Percentiles rank a stretch among this genome's conserved stretches.
Conservation (phyloP, 352 stramenopile genomes). For the Phytopythium litorale region DNA sequence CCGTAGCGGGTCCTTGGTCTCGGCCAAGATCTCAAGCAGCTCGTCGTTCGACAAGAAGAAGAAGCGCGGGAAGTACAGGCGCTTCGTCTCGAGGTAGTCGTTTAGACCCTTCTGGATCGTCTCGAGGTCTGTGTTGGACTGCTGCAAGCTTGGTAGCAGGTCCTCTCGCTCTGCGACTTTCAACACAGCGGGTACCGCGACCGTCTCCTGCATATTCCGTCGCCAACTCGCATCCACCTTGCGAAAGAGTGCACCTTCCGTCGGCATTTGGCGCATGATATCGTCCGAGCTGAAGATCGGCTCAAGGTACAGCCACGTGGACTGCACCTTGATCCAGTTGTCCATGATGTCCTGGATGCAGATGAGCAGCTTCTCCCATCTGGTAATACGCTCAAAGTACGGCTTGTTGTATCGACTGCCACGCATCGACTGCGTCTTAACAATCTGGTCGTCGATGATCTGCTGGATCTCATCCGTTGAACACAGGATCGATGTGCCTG, state of each 20-base stretch:
- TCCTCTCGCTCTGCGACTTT: constrained; percentile 75
- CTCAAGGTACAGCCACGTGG: constrained; percentile 92
- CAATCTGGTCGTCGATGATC: constrained; percentile 94
- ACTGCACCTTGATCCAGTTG: constrained; percentile 94
- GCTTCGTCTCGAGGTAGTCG: constrained; percentile 90
- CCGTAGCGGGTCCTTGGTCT: constrained; percentile 91
- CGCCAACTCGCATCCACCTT: constrained; percentile 88
- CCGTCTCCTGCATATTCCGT: constrained; percentile 85
- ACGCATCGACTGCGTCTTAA: constrained; percentile 95
- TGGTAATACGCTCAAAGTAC: constrained; percentile 84
- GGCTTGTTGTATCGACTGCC: constrained; percentile 92
- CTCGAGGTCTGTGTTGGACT: constrained; percentile 92
- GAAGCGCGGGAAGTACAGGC: constrained; percentile 89
- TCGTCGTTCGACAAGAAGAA: constrained; percentile 94
- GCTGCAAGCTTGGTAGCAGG: constrained; percentile 76
- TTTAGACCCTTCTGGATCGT: constrained; percentile 93
- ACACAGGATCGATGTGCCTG: constrained; percentile 89
- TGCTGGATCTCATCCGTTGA: constrained; percentile 90
- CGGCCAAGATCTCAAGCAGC: constrained; percentile 89
- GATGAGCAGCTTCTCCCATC: constrained; percentile 90
- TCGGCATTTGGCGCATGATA: constrained; percentile 92
- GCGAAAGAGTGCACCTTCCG: constrained; percentile 81
- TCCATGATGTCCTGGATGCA: constrained; percentile 92
- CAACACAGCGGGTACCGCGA: constrained; percentile 64
- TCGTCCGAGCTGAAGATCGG: constrained; percentile 93